These are phyloP conservation scores for Nitzschia sp. DNA, from an alignment of 108 stramenopile species.

Conservation along the genomic window DNA sequence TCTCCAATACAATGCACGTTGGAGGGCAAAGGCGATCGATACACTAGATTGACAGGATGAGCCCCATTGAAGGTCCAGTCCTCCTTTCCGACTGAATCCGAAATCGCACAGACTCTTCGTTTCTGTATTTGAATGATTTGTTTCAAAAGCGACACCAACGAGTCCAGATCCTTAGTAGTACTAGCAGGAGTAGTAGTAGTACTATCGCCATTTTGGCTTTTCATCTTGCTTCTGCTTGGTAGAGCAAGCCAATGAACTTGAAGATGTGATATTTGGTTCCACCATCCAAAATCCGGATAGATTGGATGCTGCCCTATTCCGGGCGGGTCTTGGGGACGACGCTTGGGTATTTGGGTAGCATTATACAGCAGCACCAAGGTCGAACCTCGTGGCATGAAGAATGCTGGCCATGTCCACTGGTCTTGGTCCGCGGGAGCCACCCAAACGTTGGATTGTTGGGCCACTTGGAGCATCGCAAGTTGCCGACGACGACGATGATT, in stretches of 20 bases:
- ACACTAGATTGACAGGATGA: not conserved
- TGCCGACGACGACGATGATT: not conserved
- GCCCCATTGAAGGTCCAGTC: not conserved
- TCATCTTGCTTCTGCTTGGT: not conserved
- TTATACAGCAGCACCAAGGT: slow-evolving; percentile 24
- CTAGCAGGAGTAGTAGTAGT: too few species aligned
- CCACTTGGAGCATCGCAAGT: not conserved
- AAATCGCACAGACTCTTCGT: not conserved
- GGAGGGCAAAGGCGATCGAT: not conserved
- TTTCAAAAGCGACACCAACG: not conserved
- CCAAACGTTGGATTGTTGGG: slow-evolving; percentile 11
- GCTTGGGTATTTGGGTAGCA: not conserved
- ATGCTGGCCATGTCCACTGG: slow-evolving; percentile 21
- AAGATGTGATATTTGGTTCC: slow-evolving; percentile 42
- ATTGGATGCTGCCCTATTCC: not conserved
- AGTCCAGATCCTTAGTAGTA: too few species aligned
- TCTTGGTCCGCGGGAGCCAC: slow-evolving; percentile 13
- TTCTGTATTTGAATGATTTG: not conserved
- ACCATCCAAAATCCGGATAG: slow-evolving; percentile 33
- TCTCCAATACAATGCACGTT: slow-evolving; percentile 35
- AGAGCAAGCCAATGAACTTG: slow-evolving; percentile 44
- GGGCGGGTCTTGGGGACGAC: not conserved
- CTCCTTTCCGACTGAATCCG: not conserved
- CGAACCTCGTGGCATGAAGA: slow-evolving; percentile 26
- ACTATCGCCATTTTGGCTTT: too few species aligned